Conservation (phyloP, 2,329 filamentous ascomycete species). For the Apiospora marii region DNA sequence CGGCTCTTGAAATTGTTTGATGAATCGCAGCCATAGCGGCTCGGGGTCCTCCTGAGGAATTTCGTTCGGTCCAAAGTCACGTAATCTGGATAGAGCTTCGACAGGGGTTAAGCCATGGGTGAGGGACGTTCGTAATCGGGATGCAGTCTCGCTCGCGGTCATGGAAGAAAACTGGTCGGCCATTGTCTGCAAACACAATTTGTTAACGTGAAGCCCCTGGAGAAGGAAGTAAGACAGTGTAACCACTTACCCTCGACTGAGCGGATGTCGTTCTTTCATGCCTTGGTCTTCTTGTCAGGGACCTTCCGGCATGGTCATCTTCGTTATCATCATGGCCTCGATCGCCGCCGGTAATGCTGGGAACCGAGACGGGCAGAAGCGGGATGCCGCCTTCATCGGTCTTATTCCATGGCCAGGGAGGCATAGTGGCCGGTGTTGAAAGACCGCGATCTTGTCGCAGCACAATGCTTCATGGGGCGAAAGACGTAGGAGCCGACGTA, state of each 20-base stretch:
- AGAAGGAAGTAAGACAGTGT: neutral
- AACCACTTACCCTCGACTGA: conserved; percentile 59
- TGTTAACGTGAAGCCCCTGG: neutral
- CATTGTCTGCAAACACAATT: conserved; percentile 48
- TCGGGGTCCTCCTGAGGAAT: conserved; percentile 93
- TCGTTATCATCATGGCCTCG: conserved; percentile 38
- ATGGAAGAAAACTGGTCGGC: conserved; percentile 72
- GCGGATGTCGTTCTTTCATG: conserved; percentile 61
- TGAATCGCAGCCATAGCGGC: conserved; percentile 91
- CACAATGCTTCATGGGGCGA: conserved; percentile 25
- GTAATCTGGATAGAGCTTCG: conserved; percentile 81
- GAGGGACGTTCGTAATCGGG: conserved; percentile 82
- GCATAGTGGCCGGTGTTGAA: conserved; percentile 41
- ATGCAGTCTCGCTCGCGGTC: conserved; percentile 79
- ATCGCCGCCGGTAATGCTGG: conserved; percentile 42
- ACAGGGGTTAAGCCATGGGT: conserved; percentile 80
- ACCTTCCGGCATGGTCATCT: conserved; percentile 41
- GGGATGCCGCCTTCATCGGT: conserved; percentile 44
- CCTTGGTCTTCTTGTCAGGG: conserved; percentile 43
- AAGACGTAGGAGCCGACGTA: neutral
- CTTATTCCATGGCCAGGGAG: conserved; percentile 47
- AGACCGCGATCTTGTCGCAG: conserved; percentile 32
- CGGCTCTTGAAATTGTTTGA: conserved; percentile 97
- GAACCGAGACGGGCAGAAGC: conserved; percentile 46
- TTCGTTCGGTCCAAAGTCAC: conserved; percentile 89